phyloP scores from a whole-genome alignment of 108 stramenopile species.

The Skeletonema menzelii region DNA sequence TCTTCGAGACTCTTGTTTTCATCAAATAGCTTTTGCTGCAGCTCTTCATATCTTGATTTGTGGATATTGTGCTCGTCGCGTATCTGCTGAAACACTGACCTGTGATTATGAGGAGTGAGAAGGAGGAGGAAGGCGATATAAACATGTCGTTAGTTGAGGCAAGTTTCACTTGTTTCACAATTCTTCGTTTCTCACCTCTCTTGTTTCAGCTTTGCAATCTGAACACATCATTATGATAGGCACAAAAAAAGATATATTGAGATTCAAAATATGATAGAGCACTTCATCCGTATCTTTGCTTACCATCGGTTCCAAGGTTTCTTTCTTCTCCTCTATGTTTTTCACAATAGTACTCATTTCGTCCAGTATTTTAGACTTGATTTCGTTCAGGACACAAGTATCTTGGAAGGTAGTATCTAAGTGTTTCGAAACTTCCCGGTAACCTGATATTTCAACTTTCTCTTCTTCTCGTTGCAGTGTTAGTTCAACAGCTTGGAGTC shows the following conservation, averaged over 20 bases:
- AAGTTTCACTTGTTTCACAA: too few species aligned
- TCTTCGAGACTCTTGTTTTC: constrained; percentile 62
- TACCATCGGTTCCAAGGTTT: constrained; percentile 57
- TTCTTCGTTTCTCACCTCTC: constrained; percentile 11
- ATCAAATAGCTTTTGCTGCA: constrained; percentile 49
- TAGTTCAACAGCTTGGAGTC: constrained; percentile 58
- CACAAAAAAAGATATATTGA: neutral
- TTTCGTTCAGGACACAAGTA: constrained; percentile 59
- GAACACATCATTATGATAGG: neutral
- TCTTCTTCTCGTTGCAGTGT: constrained; percentile 63
- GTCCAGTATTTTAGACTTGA: constrained; percentile 67
- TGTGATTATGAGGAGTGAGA: too few species aligned
- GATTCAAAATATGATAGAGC: too few species aligned
- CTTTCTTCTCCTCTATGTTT: constrained; percentile 59
- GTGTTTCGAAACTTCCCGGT: constrained; percentile 49
- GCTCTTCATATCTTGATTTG: constrained; percentile 54
- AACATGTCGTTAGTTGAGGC: too few species aligned
- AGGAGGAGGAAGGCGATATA: too few species aligned
- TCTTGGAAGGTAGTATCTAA: constrained; percentile 62
- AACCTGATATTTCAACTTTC: constrained; percentile 70
- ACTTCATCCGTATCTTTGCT: too few species aligned
- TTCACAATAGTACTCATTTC: constrained; percentile 72
- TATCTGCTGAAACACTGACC: constrained; percentile 41
- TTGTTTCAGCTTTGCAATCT: constrained; percentile 53
- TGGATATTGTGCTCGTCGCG: constrained; percentile 50